Base-by-base conservation (phyloP, 345 rosid species). In the Sisymbrium altissimum region DNA sequence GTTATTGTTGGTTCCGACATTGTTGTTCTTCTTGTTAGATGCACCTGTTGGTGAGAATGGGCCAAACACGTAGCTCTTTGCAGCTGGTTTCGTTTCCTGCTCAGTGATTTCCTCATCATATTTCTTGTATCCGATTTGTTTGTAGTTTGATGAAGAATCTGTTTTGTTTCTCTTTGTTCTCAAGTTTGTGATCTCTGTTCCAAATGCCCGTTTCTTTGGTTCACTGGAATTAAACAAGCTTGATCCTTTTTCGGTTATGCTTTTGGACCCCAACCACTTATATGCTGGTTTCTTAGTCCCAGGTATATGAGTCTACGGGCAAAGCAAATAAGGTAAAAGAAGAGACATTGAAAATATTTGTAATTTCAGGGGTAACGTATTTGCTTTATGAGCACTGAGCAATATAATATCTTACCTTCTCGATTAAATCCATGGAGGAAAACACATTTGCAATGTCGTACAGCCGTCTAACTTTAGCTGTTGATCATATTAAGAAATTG, bases 401-500 rank as follows among this genome's bases (percentile, higher is more conserved):
- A 48, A n/a, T n/a, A n/a, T n/a, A 29, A 11, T 4, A 14, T 59
- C 27, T 33, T 18, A 66, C 96, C 97, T 92, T 92, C 78, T 92
- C 92, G 60, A 92, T 89, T 59, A 92, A 66, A 64, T 84, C 81
- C 84, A 89, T 82, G 21, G 92, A 92, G 58, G 96, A 76, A 70
- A 92, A 79, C 70, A 89, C 92, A 81, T 92, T 92, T 38, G 93
- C 96, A 68, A 92, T 88, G 84, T 92, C 97, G 72, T 92, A 89
- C 7, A 89, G 81, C 43, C 97, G 82, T 79, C 97, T 85, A 56
- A 89, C 85, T 83, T 92, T 92, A 66, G 97, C 97, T 92, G 93
- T 82, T 57, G 15, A 73, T 23, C 68, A 41, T 27, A 50, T 53
- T 29, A 64, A 65, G 35, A 32, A 27, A 75, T 39, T 62, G 14